Base-by-base conservation (phyloP, 2,329 filamentous ascomycete genomes). In the Trichoderma lentiforme region DNA sequence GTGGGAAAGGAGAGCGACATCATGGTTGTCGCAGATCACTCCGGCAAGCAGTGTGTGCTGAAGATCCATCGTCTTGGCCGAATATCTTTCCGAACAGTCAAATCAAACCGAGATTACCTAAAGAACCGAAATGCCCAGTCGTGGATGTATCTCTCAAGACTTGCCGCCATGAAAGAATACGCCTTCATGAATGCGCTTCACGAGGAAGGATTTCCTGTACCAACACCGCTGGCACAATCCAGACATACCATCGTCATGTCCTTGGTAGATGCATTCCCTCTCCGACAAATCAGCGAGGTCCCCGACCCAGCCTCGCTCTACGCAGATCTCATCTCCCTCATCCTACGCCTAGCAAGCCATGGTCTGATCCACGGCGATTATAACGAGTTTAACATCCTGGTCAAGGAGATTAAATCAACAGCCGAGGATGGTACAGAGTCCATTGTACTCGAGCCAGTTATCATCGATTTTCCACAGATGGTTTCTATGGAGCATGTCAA, bases 381-480 rank as follows among this genome's bases (percentile, higher is more conserved):
- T 85, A 99, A 99, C 84, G 97, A 99, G 82, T 99, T 99, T 87
- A 99, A 99, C 81, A 95, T 99, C 74, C 85, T 99, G 39, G 91
- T 99, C 80, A 94, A 96, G 79, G 95, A 98, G 80, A 89, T 86
- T 70, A 84, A 80, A 69, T 76, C 76, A 3, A 78, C 75, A 9
- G 81, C 82, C 6, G 82, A 85, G 7, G 79, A 85, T 76, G 79
- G 80, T 2, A 74, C 80, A 56, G 83, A 85, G 76, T 72, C 79
- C 0, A 75, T 92, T 69, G 78, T 76, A 18, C 84, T 97, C 30
- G 90, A 89, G 7, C 96, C 96, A 1, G 89, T 98, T 69, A 84
- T 99, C 60, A 99, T 99, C 77, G 97, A 99, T 83, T 99, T 99
- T 79, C 96, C 96, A 0, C 96, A 99, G 80, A 98, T 98, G 92